These are phyloP conservation scores for Alternaria atra DNA, from an alignment of 2,329 filamentous ascomycete genomes.

Conservation along the genomic window DNA sequence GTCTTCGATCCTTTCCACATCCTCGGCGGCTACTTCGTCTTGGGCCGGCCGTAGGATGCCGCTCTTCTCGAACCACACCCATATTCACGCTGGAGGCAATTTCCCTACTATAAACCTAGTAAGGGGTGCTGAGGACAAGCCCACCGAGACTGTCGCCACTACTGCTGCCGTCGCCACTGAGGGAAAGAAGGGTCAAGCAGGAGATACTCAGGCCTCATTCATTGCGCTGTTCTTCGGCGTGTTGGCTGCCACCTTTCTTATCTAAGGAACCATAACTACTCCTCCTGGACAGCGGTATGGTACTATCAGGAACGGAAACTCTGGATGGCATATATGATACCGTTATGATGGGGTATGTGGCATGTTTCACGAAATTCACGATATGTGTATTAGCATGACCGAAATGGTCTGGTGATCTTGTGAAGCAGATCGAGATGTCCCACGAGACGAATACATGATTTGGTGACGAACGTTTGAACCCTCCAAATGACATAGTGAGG, in stretches of 20 bases:
- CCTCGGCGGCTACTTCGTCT: background rate
- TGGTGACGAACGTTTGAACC: too few relatives aligned
- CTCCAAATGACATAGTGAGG: too few relatives aligned
- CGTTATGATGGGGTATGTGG: background rate
- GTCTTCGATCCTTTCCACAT: background rate
- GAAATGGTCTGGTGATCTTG: background rate
- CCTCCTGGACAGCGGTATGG: background rate
- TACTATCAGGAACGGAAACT: background rate
- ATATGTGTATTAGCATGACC: background rate
- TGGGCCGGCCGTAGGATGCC: background rate
- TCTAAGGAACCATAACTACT: conserved; percentile 8
- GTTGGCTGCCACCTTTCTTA: conserved; percentile 10
- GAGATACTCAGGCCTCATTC: conserved; percentile 10
- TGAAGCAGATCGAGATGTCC: background rate
- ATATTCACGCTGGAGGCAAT: conserved; percentile 9
- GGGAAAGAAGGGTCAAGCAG: conserved; percentile 9
- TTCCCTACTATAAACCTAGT: conserved; percentile 19
- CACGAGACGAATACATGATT: background rate
- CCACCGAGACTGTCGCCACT: background rate
- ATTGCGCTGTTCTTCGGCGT: conserved; percentile 13
- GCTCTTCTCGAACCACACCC: conserved; percentile 1
- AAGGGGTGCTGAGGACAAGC: background rate
- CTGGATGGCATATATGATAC: background rate
- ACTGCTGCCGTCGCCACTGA: background rate
- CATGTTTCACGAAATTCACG: background rate